Percentiles rank a stretch among this genome's conserved stretches.
Conservation (phyloP, 768 basidiomycete genomes). For the Austroboletus eburneus region DNA sequence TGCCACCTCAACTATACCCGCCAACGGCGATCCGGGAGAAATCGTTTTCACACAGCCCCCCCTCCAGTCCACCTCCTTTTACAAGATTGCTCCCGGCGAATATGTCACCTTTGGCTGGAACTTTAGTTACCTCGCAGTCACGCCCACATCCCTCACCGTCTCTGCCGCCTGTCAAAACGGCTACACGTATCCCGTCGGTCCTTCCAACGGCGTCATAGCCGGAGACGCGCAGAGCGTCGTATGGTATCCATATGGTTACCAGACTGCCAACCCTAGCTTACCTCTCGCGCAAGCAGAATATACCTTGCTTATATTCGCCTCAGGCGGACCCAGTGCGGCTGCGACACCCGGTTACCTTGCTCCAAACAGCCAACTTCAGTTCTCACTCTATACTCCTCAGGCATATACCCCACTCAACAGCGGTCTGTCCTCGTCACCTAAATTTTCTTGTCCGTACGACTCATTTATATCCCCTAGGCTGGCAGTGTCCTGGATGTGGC, state of each 20-base stretch:
- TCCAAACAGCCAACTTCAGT: slow-evolving; percentile 49
- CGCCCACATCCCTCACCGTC: slow-evolving; percentile 54
- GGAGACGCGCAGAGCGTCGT: slow-evolving; percentile 48
- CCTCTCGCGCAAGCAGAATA: slow-evolving; percentile 61
- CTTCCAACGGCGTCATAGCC: slow-evolving; percentile 48
- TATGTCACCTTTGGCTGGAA: slow-evolving; percentile 74
- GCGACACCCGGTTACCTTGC: slow-evolving; percentile 49
- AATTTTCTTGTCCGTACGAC: neutral
- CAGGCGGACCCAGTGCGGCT: slow-evolving; percentile 47
- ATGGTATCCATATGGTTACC: slow-evolving; percentile 62
- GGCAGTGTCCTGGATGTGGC: slow-evolving; percentile 28
- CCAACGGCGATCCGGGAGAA: slow-evolving; percentile 39
- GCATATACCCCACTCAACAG: slow-evolving; percentile 51
- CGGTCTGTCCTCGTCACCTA: slow-evolving; percentile 28
- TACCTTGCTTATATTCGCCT: slow-evolving; percentile 53
- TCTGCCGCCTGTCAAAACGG: slow-evolving; percentile 65
- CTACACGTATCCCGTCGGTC: slow-evolving; percentile 64
- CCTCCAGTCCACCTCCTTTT: slow-evolving; percentile 55
- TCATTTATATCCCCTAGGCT: slow-evolving; percentile 16
- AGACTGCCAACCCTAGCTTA: slow-evolving; percentile 42
- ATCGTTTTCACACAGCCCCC: slow-evolving; percentile 57
- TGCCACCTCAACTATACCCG: slow-evolving; percentile 24
- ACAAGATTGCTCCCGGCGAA: slow-evolving; percentile 56
- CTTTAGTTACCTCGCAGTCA: slow-evolving; percentile 50
- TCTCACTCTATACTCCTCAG: slow-evolving; percentile 61